Evolutionary conservation across 1,139 yeast genomes (phyloP).

Genomic region (Yamadazyma kanchanaburiensis): DNA sequence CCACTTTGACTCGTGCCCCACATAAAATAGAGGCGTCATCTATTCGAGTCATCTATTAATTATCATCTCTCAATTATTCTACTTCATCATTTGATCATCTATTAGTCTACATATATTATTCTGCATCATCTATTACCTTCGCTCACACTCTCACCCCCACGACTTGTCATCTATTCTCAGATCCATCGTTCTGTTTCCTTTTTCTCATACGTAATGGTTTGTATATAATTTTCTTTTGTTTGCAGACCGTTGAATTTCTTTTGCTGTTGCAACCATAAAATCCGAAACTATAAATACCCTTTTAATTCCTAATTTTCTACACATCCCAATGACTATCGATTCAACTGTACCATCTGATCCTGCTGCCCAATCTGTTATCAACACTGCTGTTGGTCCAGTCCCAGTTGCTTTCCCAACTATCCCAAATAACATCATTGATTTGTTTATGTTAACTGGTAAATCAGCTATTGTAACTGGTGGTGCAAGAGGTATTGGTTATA

Average conservation of each 20-base stretch:
- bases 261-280: constrained; percentile 2
- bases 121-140: no score
- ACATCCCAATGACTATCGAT: constrained; percentile 16
- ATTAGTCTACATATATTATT: no score
- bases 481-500: constrained; percentile 44
- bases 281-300: background rate
- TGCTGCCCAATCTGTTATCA: constrained; percentile 20
- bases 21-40: no score
- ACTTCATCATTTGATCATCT: no score
- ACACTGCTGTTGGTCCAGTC: constrained; percentile 37
- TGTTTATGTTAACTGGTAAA: constrained; percentile 35
- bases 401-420: constrained; percentile 38
- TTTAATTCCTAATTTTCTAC: background rate
- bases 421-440: constrained; percentile 30
- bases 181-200: no score
- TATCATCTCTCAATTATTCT: no score
- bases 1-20: no score
- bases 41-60: no score
- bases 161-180: no score
- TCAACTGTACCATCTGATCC: constrained; percentile 3
- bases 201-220: no score
- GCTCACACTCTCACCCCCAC: no score
- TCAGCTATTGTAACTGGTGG: constrained; percentile 44
- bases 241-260: no score
- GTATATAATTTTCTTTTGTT: constrained; percentile 2